These are phyloP conservation scores for Bolboschoenoplectus hybrid DNA, from an alignment of 202 grass and related monocot genomes.

Conservation along the genomic window DNA sequence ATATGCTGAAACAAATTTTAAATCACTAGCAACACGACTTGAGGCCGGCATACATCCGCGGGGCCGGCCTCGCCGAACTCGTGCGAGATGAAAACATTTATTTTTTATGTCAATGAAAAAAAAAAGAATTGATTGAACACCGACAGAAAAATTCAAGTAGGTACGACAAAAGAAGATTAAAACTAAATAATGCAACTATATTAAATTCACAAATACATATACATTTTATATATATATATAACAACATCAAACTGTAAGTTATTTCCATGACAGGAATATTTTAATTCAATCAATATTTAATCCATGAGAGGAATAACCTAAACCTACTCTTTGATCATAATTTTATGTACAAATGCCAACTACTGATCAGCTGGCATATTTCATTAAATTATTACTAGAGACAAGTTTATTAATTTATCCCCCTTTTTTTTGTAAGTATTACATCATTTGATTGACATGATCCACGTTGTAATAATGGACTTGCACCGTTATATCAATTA, in stretches of 20 bases:
- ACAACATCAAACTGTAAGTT: not conserved
- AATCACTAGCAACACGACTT: no score
- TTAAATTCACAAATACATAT: not conserved
- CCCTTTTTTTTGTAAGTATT: not conserved
- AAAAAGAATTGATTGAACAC: not conserved
- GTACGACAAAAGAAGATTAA: not conserved
- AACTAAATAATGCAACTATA: not conserved
- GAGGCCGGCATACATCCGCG: no score
- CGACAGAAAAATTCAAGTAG: not conserved
- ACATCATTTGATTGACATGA: conserved; percentile 30
- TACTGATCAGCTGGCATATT: not conserved
- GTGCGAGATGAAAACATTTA: not conserved
- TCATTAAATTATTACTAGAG: conserved; percentile 9
- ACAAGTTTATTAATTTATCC: not conserved
- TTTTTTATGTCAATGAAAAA: conserved; percentile 40
- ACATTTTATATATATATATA: not conserved
- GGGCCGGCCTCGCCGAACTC: no score
- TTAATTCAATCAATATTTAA: not conserved
- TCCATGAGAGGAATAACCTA: conserved; percentile 1
- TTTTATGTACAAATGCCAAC: conserved; percentile 27
- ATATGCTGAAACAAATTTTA: no score
- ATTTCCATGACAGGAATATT: not conserved
- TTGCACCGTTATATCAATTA: conserved; percentile 16
- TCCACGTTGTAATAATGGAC: not conserved
- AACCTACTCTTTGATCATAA: conserved; percentile 7